Evolutionary conservation across 768 basidiomycete genomes (phyloP).

Genomic region (Mycena indigotica): DNA sequence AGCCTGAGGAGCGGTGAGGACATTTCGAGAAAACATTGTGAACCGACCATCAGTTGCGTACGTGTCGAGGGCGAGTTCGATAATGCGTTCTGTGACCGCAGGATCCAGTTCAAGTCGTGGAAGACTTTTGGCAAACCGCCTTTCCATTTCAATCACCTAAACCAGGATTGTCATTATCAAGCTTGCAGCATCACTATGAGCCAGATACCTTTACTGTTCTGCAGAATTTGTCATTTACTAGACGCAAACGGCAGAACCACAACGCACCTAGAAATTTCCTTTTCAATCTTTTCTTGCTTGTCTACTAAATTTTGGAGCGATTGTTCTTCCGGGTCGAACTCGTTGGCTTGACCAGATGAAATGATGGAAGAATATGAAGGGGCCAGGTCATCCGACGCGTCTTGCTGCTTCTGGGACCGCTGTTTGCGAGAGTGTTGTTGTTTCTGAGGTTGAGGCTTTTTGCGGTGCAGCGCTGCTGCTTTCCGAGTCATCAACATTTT

Average conservation of each 20-base stretch:
- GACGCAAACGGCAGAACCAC: too few relatives aligned
- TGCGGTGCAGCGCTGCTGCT: too few relatives aligned
- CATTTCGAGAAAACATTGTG: constrained; percentile 2
- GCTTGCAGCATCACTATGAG: neutral
- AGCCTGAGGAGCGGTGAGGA: constrained; percentile 22
- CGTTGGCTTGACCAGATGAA: constrained; percentile 24
- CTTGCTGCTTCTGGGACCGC: neutral
- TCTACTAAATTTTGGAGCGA: constrained; percentile 76
- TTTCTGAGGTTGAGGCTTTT: constrained; percentile 8
- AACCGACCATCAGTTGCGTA: constrained; percentile 35
- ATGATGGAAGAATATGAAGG: constrained; percentile 7
- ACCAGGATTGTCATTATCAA: constrained; percentile 26
- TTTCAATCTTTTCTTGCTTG: constrained; percentile 85
- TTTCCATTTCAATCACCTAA: constrained; percentile 82
- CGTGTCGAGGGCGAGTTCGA: constrained; percentile 49
- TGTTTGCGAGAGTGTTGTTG: neutral
- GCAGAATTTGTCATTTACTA: neutral
- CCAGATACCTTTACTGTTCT: constrained; percentile 64
- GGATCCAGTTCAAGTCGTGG: constrained; percentile 65
- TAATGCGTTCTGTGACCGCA: constrained; percentile 56
- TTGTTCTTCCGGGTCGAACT: constrained; percentile 45
- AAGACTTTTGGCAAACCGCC: constrained; percentile 67
- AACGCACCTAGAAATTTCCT: constrained; percentile 60
- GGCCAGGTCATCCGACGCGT: neutral
- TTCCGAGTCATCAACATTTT: constrained; percentile 4